Percentiles rank a stretch among this genome's conserved stretches.
phyloP scores from a whole-genome alignment of 2,329 filamentous ascomycete species.

The Didymella pomorum region DNA sequence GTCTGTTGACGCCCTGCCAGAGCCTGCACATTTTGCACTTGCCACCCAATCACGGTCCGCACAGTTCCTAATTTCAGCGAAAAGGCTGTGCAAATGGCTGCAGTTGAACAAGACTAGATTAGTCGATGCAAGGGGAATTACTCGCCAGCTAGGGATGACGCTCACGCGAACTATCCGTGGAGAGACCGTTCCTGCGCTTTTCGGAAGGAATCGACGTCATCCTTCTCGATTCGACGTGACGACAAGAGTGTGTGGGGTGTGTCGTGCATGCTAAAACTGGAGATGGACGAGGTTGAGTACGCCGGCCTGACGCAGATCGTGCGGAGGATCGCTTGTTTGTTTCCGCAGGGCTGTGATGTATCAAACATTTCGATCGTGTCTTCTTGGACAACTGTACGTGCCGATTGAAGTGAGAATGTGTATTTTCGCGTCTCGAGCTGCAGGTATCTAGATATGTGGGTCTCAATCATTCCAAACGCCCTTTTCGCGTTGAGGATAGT shows the following conservation, averaged over 20 bases:
- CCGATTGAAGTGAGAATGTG: background rate
- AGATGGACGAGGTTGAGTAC: background rate
- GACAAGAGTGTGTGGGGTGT: constrained; percentile 13
- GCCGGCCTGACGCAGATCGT: constrained; percentile 5
- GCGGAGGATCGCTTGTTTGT: constrained; percentile 8
- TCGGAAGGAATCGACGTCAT: constrained; percentile 8
- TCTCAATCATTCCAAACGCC: constrained; percentile 9
- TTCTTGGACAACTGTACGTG: background rate
- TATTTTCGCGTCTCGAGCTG: background rate
- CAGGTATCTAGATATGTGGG: constrained; percentile 8
- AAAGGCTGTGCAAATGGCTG: background rate
- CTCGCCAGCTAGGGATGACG: background rate
- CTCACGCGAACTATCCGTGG: background rate
- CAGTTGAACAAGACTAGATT: constrained; percentile 10
- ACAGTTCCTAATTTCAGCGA: background rate
- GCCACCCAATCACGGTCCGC: constrained; percentile 14
- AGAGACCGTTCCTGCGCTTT: background rate
- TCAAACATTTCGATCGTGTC: background rate
- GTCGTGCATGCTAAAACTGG: constrained; percentile 5
- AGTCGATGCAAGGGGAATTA: background rate
- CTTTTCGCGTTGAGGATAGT: constrained; percentile 2
- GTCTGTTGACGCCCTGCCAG: constrained; percentile 2
- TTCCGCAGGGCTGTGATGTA: background rate
- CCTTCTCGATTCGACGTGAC: constrained; percentile 1
- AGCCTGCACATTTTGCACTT: background rate